Evolutionary conservation across 2,329 filamentous ascomycete genomes (phyloP), one percentile per base, ranked within the genome.

Genomic region (Monilinia vaccinii-corymbosi): DNA sequence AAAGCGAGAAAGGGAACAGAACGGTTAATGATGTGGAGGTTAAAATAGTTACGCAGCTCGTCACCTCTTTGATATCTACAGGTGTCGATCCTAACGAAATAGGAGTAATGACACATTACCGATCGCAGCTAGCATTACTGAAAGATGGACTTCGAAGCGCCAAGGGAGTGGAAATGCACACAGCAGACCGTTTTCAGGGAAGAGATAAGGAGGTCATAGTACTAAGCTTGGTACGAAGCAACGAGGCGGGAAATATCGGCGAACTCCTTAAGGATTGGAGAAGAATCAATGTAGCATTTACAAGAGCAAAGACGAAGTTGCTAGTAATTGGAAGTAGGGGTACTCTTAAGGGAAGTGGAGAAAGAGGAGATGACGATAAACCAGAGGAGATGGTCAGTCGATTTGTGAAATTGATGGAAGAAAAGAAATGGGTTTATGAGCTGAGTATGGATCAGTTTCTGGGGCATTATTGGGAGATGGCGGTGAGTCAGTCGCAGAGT

Each of bases 21-120:
- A 94, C 96, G 62, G 87, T 94, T 62, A 99, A 99, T 71, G 81
- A 85, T 0, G 80, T 85, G n/a, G 94, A 99, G 76, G 89, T 88
- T 1, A 81, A 80, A 1, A 78, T 97, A 21, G 85, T 89, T 18
- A 81, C 84, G 0, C 89, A 97, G 69, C 81, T 97, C 14, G 91
- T 97, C 21, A 83, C 91, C 62, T 81, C 85, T 0, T 81, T 99
- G 3, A 79, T 97, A 52, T 81, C 83, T 0, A 81, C 85, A 1
- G 94, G 94, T 31, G 81, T 97, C 0, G 77, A 88, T 0, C 81
- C 88, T 0, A 76, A 77, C 0, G 88, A 93, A 56, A 91, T 99
- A 60, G 94, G 94, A 50, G 88, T 99, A 66, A 97, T 99, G 77
- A 97, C 94, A 18, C 91, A 97, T 73, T 99, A 99, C 74, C 89